Evolutionary conservation across 1,284 basidiomycete species (phyloP).

Genomic region (Ganoderma leucocontextum): DNA sequence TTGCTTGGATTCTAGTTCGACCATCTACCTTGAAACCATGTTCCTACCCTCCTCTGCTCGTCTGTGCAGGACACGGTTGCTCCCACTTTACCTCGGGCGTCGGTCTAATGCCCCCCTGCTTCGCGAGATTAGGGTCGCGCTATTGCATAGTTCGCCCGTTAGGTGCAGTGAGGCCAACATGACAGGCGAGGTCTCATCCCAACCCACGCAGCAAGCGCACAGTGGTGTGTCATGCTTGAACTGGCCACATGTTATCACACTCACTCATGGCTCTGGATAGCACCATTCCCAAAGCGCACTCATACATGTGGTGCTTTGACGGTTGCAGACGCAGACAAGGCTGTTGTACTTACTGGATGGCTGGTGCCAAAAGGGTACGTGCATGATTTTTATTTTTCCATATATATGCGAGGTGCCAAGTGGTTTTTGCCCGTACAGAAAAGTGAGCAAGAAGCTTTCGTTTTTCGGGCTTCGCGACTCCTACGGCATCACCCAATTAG

Average conservation of each 20-base stretch:
- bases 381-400: neutral
- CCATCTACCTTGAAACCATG: neutral
- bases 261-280: constrained; percentile 9
- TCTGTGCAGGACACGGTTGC: neutral
- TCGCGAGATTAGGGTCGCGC: neutral
- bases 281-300: constrained; percentile 27
- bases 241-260: neutral
- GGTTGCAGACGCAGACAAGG: constrained; percentile 12
- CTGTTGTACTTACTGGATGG: constrained; percentile 29
- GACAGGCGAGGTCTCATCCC: neutral
- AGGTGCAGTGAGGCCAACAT: neutral
- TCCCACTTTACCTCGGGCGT: neutral
- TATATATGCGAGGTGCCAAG: neutral
- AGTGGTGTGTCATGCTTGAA: neutral
- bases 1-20: neutral
- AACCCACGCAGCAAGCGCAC: neutral
- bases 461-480: constrained; percentile 86
- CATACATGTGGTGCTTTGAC: constrained; percentile 29
- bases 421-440: constrained; percentile 48
- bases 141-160: neutral
- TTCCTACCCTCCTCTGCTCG: neutral
- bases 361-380: constrained; percentile 29
- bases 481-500: constrained; percentile 80
- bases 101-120: neutral
- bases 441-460: constrained; percentile 71